These are phyloP conservation scores for Xerocomellus dryophilus DNA, from an alignment of 768 basidiomycete species.

Conservation along the genomic window DNA sequence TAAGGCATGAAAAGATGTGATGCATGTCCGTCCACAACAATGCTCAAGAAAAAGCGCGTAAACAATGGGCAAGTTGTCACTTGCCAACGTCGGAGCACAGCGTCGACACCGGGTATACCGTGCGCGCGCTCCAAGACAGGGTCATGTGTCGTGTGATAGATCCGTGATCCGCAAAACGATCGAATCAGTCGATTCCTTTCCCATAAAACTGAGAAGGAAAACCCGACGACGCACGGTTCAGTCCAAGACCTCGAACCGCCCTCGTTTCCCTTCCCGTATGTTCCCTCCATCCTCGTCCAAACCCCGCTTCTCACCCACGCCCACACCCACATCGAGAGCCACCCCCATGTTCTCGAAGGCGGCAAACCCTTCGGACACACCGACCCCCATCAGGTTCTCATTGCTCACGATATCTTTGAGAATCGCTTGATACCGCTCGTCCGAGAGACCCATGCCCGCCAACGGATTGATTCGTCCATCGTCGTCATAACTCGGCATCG, in stretches of 20 bases:
- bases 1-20: background rate
- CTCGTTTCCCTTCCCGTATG: slow-evolving; percentile 49
- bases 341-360: slow-evolving; percentile 18
- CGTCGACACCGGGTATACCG: background rate
- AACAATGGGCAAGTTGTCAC: background rate
- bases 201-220: background rate
- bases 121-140: background rate
- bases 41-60: slow-evolving; percentile 1
- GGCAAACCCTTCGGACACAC: slow-evolving; percentile 28
- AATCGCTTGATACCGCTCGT: slow-evolving; percentile 83
- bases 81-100: background rate
- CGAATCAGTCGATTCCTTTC: background rate
- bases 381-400: slow-evolving; percentile 52
- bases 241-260: slow-evolving; percentile 60
- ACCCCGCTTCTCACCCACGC: slow-evolving; percentile 35
- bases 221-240: slow-evolving; percentile 26
- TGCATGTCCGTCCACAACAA: slow-evolving; percentile 7
- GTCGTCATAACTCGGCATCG: slow-evolving; percentile 31
- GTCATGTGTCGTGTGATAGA: background rate
- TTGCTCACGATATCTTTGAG: slow-evolving; percentile 68
- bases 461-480: slow-evolving; percentile 75
- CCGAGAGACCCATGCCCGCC: slow-evolving; percentile 82
- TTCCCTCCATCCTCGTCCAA: slow-evolving; percentile 38
- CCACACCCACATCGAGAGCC: slow-evolving; percentile 12
- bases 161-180: background rate